Conservation (phyloP, 1,139 yeast species). For the Debaryomycetaceae sp. region DNA sequence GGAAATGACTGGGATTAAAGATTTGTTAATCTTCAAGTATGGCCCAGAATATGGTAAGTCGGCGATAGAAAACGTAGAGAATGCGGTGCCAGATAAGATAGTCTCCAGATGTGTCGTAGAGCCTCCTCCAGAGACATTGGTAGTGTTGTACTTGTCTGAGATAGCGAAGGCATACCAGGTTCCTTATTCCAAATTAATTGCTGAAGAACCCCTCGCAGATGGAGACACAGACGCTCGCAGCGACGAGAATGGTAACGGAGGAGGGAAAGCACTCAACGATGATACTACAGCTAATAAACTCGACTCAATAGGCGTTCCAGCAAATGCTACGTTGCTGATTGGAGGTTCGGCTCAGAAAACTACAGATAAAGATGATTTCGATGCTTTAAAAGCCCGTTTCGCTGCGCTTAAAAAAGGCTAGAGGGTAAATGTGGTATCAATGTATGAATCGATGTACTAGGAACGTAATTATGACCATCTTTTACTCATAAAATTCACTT, state of each 20-base stretch:
- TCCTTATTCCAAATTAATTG: slow-evolving; percentile 59
- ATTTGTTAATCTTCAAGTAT: slow-evolving; percentile 58
- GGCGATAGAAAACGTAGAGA: slow-evolving; percentile 56
- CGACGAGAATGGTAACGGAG: slow-evolving; percentile 14
- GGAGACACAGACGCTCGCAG: slow-evolving; percentile 12
- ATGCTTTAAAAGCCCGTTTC: slow-evolving; percentile 42
- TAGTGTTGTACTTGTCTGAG: slow-evolving; percentile 68
- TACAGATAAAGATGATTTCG: slow-evolving; percentile 30
- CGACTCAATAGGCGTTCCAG: slow-evolving; percentile 10
- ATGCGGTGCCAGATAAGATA: slow-evolving; percentile 64
- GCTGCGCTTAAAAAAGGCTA: slow-evolving; percentile 39
- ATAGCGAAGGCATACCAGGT: slow-evolving; percentile 80
- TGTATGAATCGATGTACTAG: too few relatives aligned
- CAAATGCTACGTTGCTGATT: slow-evolving; percentile 6
- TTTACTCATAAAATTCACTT: too few relatives aligned
- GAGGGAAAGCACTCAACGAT: slow-evolving; percentile 10
- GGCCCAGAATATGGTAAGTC: slow-evolving; percentile 60
- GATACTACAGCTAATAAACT: slow-evolving; percentile 16
- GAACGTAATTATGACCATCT: too few relatives aligned
- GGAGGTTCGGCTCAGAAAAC: slow-evolving; percentile 5
- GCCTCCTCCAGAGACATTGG: slow-evolving; percentile 67
- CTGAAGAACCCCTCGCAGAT: slow-evolving; percentile 22
- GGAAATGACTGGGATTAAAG: slow-evolving; percentile 62
- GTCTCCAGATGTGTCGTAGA: slow-evolving; percentile 58
- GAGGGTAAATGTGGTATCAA: too few relatives aligned